Evolutionary conservation across 1,284 basidiomycete genomes (phyloP).

Genomic region (Malassezia nana): DNA sequence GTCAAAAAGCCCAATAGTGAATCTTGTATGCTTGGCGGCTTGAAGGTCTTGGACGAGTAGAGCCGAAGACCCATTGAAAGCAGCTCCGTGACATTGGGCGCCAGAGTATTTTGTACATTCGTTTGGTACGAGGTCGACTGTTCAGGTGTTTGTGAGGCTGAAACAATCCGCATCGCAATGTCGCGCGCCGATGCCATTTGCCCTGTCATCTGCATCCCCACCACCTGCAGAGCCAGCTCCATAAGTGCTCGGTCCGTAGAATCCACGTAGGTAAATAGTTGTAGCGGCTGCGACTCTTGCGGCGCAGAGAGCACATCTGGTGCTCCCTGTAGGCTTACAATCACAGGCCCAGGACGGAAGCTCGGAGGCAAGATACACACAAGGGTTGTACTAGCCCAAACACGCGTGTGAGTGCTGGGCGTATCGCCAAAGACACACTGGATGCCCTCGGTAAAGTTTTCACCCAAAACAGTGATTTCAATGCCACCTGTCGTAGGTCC

Average conservation of each 20-base stretch:
- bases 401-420: constrained; percentile 68
- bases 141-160: constrained; percentile 22
- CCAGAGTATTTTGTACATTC: not conserved
- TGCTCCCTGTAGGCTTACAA: constrained; percentile 59
- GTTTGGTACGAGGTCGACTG: not conserved
- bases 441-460: constrained; percentile 56
- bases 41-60: not conserved
- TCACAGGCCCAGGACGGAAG: constrained; percentile 71
- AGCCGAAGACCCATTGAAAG: constrained; percentile 5
- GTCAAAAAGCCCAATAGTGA: constrained; percentile 69
- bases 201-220: constrained; percentile 90
- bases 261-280: constrained; percentile 69
- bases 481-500: constrained; percentile 76
- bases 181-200: constrained; percentile 84
- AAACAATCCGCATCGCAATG: constrained; percentile 58
- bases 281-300: constrained; percentile 51
- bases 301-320: constrained; percentile 24
- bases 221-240: constrained; percentile 87
- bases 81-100: not conserved
- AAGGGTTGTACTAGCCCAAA: constrained; percentile 86
- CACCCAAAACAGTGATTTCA: constrained; percentile 83
- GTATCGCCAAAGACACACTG: constrained; percentile 78
- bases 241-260: constrained; percentile 81
- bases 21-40: constrained; percentile 58
- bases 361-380: constrained; percentile 84